phyloP scores from a whole-genome alignment of 805 yeast genomes.

The Spencermartinsiella europaea region DNA sequence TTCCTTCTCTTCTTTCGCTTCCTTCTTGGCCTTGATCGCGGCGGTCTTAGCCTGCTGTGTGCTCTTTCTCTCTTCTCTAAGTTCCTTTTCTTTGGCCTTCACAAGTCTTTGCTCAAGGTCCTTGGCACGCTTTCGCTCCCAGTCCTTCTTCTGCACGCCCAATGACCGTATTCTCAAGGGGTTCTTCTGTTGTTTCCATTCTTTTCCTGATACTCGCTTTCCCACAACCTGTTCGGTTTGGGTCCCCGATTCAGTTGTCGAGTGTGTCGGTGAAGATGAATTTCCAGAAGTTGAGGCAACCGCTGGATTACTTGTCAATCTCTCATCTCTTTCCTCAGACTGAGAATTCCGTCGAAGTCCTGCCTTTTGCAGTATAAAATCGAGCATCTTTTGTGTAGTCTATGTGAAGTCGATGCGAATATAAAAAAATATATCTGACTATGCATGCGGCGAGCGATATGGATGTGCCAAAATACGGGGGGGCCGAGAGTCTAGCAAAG shows the following conservation, averaged over 20 bases:
- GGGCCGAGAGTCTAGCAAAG: no score
- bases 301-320: no score
- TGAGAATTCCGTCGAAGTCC: background rate
- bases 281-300: no score
- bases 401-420: background rate
- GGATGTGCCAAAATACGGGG: no score
- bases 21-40: slow-evolving; percentile 59
- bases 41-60: slow-evolving; percentile 43
- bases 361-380: background rate
- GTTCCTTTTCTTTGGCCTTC: slow-evolving; percentile 61
- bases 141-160: slow-evolving; percentile 53
- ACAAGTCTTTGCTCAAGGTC: slow-evolving; percentile 58
- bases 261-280: no score
- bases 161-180: slow-evolving; percentile 29
- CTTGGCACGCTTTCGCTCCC: slow-evolving; percentile 64
- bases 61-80: slow-evolving; percentile 73
- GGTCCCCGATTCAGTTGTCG: background rate
- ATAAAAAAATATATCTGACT: no score
- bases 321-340: background rate
- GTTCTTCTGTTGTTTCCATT: slow-evolving; percentile 34
- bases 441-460: no score
- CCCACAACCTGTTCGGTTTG: slow-evolving; percentile 5
- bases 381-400: background rate
- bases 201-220: slow-evolving; percentile 31
- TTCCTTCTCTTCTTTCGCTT: slow-evolving; percentile 81